Conservation (phyloP, 768 basidiomycete species). For the Cystofilobasidium bisporidii region DNA sequence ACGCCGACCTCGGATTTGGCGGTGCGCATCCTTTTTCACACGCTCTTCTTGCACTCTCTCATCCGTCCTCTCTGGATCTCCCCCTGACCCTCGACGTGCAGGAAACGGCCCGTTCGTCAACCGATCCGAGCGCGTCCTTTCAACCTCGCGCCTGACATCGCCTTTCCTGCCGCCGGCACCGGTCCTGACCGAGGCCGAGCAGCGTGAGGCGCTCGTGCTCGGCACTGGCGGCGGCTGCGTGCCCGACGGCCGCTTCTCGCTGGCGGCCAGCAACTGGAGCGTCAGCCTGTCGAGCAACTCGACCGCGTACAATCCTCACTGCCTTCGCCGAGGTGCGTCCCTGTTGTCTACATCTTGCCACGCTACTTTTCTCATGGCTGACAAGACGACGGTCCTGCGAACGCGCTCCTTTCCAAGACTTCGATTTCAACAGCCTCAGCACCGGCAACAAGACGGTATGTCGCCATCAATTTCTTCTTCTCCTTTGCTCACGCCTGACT, state of each 20-base stretch:
- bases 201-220: neutral
- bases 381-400: too few species aligned
- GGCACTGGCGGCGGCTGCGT: conserved; percentile 4
- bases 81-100: too few species aligned
- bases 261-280: neutral
- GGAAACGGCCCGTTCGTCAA: neutral
- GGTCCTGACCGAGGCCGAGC: neutral
- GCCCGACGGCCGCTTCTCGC: neutral
- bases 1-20: neutral
- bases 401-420: neutral
- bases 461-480: too few species aligned
- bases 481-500: too few species aligned
- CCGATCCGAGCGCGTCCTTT: neutral
- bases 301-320: neutral
- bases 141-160: neutral
- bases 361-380: neutral
- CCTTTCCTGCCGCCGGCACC: neutral
- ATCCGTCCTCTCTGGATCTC: neutral
- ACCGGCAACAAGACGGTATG: neutral
- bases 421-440: neutral
- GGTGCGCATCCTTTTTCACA: neutral
- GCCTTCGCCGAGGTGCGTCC: neutral
- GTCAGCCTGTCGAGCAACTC: neutral
- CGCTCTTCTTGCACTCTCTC: too few species aligned
- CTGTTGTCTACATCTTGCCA: neutral